Conservation (phyloP, 2,329 filamentous ascomycete genomes). For the Nothophaeocryptopus gaeumannii region DNA sequence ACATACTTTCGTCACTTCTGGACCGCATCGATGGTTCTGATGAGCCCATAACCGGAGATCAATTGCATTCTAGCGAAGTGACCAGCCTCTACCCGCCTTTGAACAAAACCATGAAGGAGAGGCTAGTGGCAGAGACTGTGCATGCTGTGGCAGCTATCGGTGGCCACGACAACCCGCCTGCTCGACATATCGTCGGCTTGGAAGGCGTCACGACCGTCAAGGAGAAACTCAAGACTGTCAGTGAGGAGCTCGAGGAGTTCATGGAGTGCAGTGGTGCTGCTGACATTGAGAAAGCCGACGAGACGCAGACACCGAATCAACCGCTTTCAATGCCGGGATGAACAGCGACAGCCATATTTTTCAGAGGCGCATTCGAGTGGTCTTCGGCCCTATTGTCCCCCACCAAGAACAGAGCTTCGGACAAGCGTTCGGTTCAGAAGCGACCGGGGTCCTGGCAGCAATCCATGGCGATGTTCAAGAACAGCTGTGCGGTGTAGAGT, state of each 20-base stretch:
- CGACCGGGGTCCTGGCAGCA: too few species aligned
- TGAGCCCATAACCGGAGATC: constrained; percentile 44
- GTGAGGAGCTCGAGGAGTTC: constrained; percentile 94
- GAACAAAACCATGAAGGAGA: constrained; percentile 64
- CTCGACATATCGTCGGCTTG: constrained; percentile 86
- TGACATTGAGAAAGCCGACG: constrained; percentile 56
- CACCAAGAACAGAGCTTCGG: too few species aligned
- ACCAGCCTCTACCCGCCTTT: constrained; percentile 73
- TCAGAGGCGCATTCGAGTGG: too few species aligned
- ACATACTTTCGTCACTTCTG: constrained; percentile 76
- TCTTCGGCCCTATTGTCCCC: too few species aligned
- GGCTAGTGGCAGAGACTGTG: constrained; percentile 81
- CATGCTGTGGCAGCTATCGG: constrained; percentile 89
- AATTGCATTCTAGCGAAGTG: constrained; percentile 49
- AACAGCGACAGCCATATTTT: too few species aligned
- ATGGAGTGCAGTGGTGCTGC: constrained; percentile 84
- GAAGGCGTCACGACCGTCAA: constrained; percentile 86
- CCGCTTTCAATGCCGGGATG: too few species aligned
- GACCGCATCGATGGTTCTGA: constrained; percentile 59
- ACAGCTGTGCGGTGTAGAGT: too few species aligned
- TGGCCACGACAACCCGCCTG: constrained; percentile 92
- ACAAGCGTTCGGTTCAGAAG: too few species aligned
- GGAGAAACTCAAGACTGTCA: constrained; percentile 94
- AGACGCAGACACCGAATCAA: constrained; percentile 11
- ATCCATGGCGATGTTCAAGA: too few species aligned